Evolutionary conservation across 1,284 basidiomycete genomes (phyloP).

Genomic region (Neolentinus lepideus): DNA sequence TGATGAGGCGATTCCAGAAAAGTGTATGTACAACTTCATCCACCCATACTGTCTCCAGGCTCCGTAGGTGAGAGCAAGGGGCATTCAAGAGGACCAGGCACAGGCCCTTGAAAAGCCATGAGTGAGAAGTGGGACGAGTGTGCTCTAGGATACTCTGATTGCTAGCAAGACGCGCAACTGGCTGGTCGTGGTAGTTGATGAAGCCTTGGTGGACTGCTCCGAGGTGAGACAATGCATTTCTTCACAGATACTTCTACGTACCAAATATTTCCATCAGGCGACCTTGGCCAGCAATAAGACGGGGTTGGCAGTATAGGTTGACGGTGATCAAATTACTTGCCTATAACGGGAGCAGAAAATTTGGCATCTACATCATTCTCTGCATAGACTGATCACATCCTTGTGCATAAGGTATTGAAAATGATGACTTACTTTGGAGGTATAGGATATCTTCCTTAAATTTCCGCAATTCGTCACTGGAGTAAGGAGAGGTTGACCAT

Average conservation of each 20-base stretch:
- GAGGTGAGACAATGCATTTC: slow-evolving; percentile 22
- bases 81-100: slow-evolving; percentile 34
- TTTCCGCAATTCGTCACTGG: slow-evolving; percentile 21
- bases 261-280: not conserved
- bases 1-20: slow-evolving; percentile 33
- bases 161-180: slow-evolving; percentile 38
- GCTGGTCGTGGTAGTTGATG: slow-evolving; percentile 45
- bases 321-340: no score
- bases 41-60: slow-evolving; percentile 32
- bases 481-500: slow-evolving; percentile 35
- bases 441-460: slow-evolving; percentile 23
- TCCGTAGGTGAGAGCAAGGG: slow-evolving; percentile 31
- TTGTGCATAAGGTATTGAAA: slow-evolving; percentile 7
- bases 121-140: slow-evolving; percentile 14
- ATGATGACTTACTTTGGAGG: slow-evolving; percentile 26
- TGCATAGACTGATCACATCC: slow-evolving; percentile 17
- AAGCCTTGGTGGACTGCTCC: slow-evolving; percentile 35
- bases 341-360: slow-evolving; percentile 14
- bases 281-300: not conserved
- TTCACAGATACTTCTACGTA: no score
- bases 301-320: no score
- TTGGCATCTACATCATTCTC: no score
- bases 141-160: slow-evolving; percentile 33
- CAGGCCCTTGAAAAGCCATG: slow-evolving; percentile 23
- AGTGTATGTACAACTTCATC: slow-evolving; percentile 31